Evolutionary conservation across 1,284 basidiomycete genomes (phyloP).

Genomic region (Ceratobasidium sp.): DNA sequence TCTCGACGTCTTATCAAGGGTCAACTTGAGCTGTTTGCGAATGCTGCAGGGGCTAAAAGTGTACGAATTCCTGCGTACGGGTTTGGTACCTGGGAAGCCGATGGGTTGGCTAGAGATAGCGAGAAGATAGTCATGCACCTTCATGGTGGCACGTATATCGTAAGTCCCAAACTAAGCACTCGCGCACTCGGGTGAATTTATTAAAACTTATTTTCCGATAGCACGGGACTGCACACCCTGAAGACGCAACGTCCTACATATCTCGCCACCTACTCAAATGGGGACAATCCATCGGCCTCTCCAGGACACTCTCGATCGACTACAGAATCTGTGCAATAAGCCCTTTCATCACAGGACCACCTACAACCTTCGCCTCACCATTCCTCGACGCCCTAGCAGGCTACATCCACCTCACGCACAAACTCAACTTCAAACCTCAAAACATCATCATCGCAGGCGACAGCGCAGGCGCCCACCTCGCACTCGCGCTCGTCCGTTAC

Average conservation of each 20-base stretch:
- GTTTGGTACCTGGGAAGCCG: conserved; percentile 49
- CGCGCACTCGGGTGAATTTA: background rate
- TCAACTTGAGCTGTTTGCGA: conserved; percentile 63
- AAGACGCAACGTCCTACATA: conserved; percentile 33
- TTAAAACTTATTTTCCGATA: background rate
- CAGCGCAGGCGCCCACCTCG: conserved; percentile 78
- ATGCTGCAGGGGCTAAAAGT: conserved; percentile 60
- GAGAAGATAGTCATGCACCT: conserved; percentile 44
- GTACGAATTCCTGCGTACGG: conserved; percentile 70
- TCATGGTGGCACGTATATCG: conserved; percentile 43
- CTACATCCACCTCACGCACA: conserved; percentile 69
- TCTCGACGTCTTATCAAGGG: conserved; percentile 63
- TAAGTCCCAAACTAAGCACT: background rate
- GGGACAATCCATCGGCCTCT: background rate
- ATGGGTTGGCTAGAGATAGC: conserved; percentile 17
- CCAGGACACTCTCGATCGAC: conserved; percentile 62
- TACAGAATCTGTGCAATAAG: conserved; percentile 64
- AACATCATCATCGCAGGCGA: conserved; percentile 77
- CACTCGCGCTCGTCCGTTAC: conserved; percentile 68
- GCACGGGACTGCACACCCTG: conserved; percentile 44
- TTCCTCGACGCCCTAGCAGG: conserved; percentile 73
- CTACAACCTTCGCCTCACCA: conserved; percentile 69
- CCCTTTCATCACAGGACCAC: conserved; percentile 54
- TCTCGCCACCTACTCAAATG: conserved; percentile 17
- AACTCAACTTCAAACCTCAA: conserved; percentile 62